Conservation (phyloP, 768 basidiomycete genomes). For the Suillus plorans region DNA sequence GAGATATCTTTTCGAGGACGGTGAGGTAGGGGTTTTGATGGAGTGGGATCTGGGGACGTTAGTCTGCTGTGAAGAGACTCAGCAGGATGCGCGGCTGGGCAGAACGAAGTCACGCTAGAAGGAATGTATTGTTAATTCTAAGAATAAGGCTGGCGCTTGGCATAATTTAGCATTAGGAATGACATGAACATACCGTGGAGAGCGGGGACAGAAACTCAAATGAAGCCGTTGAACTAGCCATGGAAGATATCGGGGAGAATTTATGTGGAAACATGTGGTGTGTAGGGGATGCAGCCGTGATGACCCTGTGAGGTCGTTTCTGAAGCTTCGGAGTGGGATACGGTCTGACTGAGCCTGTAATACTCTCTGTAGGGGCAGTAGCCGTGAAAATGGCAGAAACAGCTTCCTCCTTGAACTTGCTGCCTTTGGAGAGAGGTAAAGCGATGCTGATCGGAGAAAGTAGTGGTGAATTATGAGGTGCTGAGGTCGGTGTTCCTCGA, state of each 20-base stretch:
- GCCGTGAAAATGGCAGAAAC: constrained; percentile 22
- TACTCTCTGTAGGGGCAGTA: neutral
- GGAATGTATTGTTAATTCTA: constrained; percentile 4
- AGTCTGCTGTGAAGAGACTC: constrained; percentile 32
- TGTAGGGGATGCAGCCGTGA: neutral
- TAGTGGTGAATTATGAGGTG: constrained; percentile 14
- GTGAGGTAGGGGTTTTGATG: constrained; percentile 19
- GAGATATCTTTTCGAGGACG: constrained; percentile 21
- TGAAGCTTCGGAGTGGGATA: neutral
- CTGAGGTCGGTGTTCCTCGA: constrained; percentile 9
- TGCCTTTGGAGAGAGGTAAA: constrained; percentile 23
- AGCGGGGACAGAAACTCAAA: neutral
- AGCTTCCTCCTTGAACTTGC: constrained; percentile 27
- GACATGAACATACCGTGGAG: neutral
- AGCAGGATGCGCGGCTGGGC: constrained; percentile 19
- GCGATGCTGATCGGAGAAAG: constrained; percentile 15
- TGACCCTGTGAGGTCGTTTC: neutral
- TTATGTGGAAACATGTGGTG: neutral
- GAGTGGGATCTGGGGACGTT: constrained; percentile 25
- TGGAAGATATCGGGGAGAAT: neutral
- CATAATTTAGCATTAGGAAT: neutral
- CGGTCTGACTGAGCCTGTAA: neutral
- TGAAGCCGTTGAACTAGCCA: neutral
- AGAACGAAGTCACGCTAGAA: constrained; percentile 20
- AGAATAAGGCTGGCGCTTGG: constrained; percentile 10